Base-by-base conservation (phyloP, 164 flowering plant genomes). In the Pachysandra terminalis region DNA sequence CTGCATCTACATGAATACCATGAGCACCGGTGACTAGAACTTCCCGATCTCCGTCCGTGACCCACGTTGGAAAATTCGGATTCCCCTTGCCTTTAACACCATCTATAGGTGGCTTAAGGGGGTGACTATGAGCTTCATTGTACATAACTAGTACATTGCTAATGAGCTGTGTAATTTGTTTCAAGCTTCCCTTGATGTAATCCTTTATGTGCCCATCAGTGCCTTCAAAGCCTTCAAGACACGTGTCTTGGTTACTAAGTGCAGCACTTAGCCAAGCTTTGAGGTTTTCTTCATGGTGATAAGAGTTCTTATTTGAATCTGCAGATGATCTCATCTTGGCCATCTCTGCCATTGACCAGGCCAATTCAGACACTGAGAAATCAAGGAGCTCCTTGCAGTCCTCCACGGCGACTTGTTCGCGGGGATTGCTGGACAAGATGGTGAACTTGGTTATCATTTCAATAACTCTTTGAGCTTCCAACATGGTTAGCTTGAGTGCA, bases 261-360 rank as follows among this genome's bases (percentile, higher is more conserved):
- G 97, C 98, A 4, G 97, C 98, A 61, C 97, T 91, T 2, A 94
- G 79, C 97, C 97, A 94, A 0, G 98, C 87, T 68, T 79, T 78
- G 0, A 94, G 82, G 71, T 91, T 80, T 1, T 86, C 93, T 71
- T 79, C 78, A 19, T 75, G 66, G 61, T 75, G n/a, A n/a, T n/a
- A n/a, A 80, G 5, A 52, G 1, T 51, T 55, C 69, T 13, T 27
- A n/a, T n/a, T n/a, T n/a, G n/a, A n/a, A n/a, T n/a, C n/a, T n/a
- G n/a, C n/a, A n/a, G n/a, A n/a, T n/a, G n/a, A 74, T n/a, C 85
- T 74, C 16, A 89, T 75, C 52, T 65, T 79, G 51, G 81, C 81
- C 90, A 93, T 88, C 65, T 85, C 92, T 0, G 35, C 45, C 55
- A 91, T 52, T 0, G 97, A 88, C 93, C 87, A 85, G 5, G 85